Base-by-base conservation (phyloP, 495 filamentous ascomycete species). In the Diplogelasinospora grovesii region DNA sequence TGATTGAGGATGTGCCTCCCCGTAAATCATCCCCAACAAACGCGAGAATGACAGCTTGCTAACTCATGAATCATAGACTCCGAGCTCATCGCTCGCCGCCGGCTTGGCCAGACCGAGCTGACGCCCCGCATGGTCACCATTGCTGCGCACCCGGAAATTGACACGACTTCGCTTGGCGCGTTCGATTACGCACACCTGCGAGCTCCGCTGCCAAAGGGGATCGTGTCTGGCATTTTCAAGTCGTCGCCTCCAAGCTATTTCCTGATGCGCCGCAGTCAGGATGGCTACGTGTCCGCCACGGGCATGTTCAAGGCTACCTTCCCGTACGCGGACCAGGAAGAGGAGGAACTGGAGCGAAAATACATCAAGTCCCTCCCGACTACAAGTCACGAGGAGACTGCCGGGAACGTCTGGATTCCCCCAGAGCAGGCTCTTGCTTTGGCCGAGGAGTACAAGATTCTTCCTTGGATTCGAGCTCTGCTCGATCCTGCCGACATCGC, bases 271-370 rank as follows among this genome's bases (percentile, higher is more conserved):
- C 85, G 92, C 43, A 95, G 88, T 68, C 82, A 80, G 57, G 92
- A 98, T 66, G 93, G 93, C 26, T 96, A 73, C 56, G 79, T 98
- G 26, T 95, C 88, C 52, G 89, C 92, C 5, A 97, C 92, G 37
- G 92, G 93, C 57, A 97, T 98, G 93, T 98, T 97, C 74, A 98
- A 97, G 67, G 93, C 93, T 41, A 86, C 90, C 5, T 98, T 96
- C 60, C 92, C 92, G 3, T 97, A 89, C 73, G 88, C 92, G 10
- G 81, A 83, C 43, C 64, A 75, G 22, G 76, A 79, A 5, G 93
- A 98, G 57, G 92, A 98, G 63, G 79, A 83, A 46, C 68, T 67
- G 6, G 92, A 98, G 71, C 83, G 89, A 46, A 84, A 81, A 47
- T 90, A 86, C 50, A 73, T 97, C 54, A 95, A 92, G 62, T 70